A percentile compares a stretch with the other conserved stretches of the same genome.
These are phyloP conservation scores for Artomyces pyxidatus DNA, from an alignment of 768 basidiomycete genomes.

Conservation along the genomic window DNA sequence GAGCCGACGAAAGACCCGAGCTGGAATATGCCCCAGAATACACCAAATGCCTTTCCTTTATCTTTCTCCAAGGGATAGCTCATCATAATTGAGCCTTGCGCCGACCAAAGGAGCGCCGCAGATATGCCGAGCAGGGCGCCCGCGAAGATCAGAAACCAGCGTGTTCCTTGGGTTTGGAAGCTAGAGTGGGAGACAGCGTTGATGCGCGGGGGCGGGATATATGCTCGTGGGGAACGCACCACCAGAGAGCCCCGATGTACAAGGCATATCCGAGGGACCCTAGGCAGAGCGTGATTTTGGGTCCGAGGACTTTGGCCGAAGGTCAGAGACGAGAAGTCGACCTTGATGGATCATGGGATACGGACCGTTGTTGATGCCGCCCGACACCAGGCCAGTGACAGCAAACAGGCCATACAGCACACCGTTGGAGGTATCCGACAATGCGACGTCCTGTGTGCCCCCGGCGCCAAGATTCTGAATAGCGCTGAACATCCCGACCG, in stretches of 20 bases:
- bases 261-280: conserved; percentile 46
- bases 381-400: conserved; percentile 32
- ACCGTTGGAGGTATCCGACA: conserved; percentile 33
- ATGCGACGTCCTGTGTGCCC: conserved; percentile 30
- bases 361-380: conserved; percentile 29
- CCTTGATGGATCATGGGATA: background rate
- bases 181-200: too few relatives aligned
- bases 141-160: conserved; percentile 39
- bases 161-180: conserved; percentile 30
- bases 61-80: conserved; percentile 48
- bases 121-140: conserved; percentile 44
- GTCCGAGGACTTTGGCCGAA: conserved; percentile 31
- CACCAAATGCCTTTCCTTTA: conserved; percentile 42
- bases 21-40: conserved; percentile 48
- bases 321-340: background rate
- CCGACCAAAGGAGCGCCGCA: conserved; percentile 47
- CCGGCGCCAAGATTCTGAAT: conserved; percentile 31
- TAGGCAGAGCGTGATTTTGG: conserved; percentile 38
- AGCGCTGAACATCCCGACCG: conserved; percentile 33
- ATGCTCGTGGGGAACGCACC: conserved; percentile 19
- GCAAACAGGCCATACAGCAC: conserved; percentile 37
- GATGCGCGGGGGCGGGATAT: background rate
- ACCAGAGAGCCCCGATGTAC: conserved; percentile 42
- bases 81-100: conserved; percentile 48
- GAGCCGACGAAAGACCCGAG: conserved; percentile 36